Base-by-base conservation (phyloP, 1,284 basidiomycete genomes). In the Trametes polyzona region DNA sequence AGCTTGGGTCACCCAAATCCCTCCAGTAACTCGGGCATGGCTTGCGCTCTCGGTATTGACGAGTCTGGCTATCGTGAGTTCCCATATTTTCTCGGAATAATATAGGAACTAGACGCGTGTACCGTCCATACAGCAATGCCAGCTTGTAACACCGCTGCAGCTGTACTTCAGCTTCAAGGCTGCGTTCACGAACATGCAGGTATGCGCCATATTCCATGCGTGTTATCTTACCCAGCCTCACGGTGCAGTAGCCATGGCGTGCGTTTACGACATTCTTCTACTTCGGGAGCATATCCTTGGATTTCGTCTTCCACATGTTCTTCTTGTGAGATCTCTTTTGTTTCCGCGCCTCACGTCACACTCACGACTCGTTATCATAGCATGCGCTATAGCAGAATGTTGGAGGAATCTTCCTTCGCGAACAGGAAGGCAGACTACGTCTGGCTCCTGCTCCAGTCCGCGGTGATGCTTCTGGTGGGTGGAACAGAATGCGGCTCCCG, bases 251-350 rank as follows among this genome's bases (percentile, higher is more conserved):
- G 92, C 79, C 88, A 61, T 98, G 95, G 95, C 83, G 96, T 27
- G 81, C 88, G 40, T 73, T 92, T 50, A 97, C 95, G 24, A 95
- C 91, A 8, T 98, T 98, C 80, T 88, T 96, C 68, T 99, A 96
- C 76, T 99, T 98, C 74, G 96, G 96, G 10, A 84, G 89, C 0
- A 83, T 98, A 64, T 93, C 90, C 2, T 76, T 98, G n/a, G 96
- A 98, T 71, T 94, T 98, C 62, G 81, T 96, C 55, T 97, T 99
- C 75, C 96, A 98, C 72, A 80, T 99, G 55, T 97, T 98, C 82
- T 98, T 98, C 81, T 96, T 98, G 94, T 96, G 67, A 72, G 93
- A 78, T 1, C 21, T 51, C 12, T 3, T 23, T 42, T n/a, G n/a
- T 35, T 39, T 42, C 47, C 44, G 5, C 27, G 16, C 24, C 26